These are phyloP conservation scores for Ustilago trichophora DNA, from an alignment of 1,284 basidiomycete genomes.

Conservation along the genomic window DNA sequence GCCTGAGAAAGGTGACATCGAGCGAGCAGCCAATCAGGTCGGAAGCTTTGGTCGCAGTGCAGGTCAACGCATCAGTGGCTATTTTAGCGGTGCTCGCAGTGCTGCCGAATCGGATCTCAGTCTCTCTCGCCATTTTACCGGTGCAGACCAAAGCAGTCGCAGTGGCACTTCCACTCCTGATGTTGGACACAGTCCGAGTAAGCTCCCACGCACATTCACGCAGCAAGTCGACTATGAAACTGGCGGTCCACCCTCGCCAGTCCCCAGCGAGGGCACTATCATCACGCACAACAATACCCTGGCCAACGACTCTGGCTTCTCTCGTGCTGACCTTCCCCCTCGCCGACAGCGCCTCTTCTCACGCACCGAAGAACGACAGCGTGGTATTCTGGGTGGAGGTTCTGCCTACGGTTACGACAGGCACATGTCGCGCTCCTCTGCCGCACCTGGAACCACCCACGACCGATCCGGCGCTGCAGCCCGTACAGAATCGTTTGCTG, in stretches of 20 bases:
- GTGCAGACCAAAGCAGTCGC: conserved; percentile 3
- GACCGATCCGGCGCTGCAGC: background rate
- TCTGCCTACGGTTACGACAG: conserved; percentile 56
- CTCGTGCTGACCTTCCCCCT: conserved; percentile 12
- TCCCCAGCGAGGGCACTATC: conserved; percentile 47
- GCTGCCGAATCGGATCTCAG: conserved; percentile 40
- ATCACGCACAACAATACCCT: conserved; percentile 43
- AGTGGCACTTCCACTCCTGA: conserved; percentile 18
- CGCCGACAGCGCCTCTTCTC: conserved; percentile 40
- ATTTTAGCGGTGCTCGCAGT: conserved; percentile 41
- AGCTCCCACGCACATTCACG: conserved; percentile 54
- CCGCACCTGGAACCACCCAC: conserved; percentile 1
- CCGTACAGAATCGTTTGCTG: conserved; percentile 22
- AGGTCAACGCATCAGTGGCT: conserved; percentile 58
- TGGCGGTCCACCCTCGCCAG: conserved; percentile 58
- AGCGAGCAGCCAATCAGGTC: conserved; percentile 38
- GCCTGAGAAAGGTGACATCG: conserved; percentile 53
- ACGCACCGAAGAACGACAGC: conserved; percentile 52
- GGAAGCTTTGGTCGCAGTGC: conserved; percentile 54
- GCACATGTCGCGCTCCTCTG: conserved; percentile 25
- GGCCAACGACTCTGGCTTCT: conserved; percentile 49
- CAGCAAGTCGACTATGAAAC: conserved; percentile 62
- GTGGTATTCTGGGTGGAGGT: conserved; percentile 50
- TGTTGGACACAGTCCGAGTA: conserved; percentile 1
- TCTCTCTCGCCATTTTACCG: conserved; percentile 28